Evolutionary conservation across 352 stramenopile species (phyloP), one percentile per base, ranked within the genome.

Genomic region (Pythium graminicola): DNA sequence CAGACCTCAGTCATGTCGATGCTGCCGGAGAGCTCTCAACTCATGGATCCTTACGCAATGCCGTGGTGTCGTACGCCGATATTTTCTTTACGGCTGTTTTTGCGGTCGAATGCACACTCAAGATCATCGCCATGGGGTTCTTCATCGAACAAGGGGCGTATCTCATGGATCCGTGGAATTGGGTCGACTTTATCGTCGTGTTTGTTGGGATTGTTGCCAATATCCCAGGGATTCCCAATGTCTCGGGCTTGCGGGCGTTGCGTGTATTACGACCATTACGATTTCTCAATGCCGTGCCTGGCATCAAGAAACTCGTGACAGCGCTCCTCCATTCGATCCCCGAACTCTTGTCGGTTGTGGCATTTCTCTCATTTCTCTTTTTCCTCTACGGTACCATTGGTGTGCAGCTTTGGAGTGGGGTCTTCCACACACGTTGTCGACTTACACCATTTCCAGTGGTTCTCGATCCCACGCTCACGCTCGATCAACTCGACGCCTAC

Each of bases 111-210:
- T 89, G 69, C 53, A 55, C 71, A 22, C 50, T 97, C 20, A 97
- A 97, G 67, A 81, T 96, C 28, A 70, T 95, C 48, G 81, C 81
- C 35, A 81, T 94, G 69, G 85, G 83, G n/a, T 67, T 85, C 36
- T 62, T 85, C 33, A 52, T 69, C 20, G 77, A 84, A 32, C 43
- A 70, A 3, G 77, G 78, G 7, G 64, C 65, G 14, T 96, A 95
- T 57, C 62, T 94, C 6, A 78, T 76, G 57, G 74, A 96, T 50
- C 65, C 73, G 23, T 97, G 86, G 85, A 96, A 96, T 58, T 81
- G 84, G 56, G 76, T 96, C 31, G 87, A 96, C 59, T 95, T 95
- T 55, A 64, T 92, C 19, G 80, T 96, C 31, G 86, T 96, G 1
- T 68, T 76, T 35, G 70, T 85, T 22, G 84, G 79, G 2, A 67